phyloP scores from a whole-genome alignment of 2,329 filamentous ascomycete genomes.

The Ophiostoma australiae region DNA sequence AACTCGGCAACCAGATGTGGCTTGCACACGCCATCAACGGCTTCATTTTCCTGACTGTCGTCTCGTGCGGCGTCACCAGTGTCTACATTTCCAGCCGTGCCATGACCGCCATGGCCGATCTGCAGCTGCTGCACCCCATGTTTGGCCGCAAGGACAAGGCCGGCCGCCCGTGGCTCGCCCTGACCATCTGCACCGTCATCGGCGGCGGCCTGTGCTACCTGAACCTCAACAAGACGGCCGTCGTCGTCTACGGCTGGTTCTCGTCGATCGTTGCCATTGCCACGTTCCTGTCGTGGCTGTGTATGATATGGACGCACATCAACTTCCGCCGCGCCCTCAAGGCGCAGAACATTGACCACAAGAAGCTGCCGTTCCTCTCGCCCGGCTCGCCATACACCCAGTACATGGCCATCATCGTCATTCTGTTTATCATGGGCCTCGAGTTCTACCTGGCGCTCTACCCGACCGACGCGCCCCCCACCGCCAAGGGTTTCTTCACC shows the following conservation, averaged over 20 bases:
- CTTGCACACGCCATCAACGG: not conserved
- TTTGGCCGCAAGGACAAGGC: conserved; percentile 6
- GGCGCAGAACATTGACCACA: not conserved
- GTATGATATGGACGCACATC: not conserved
- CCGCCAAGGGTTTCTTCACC: conserved; percentile 2
- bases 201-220: not conserved
- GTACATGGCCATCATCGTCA: not conserved
- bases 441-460: conserved; percentile 4
- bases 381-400: not conserved
- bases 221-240: conserved; percentile 2
- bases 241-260: not conserved
- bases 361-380: not conserved
- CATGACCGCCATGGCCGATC: conserved; percentile 1
- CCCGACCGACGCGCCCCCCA: not conserved
- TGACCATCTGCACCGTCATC: not conserved
- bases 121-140: not conserved
- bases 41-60: conserved; percentile 3
- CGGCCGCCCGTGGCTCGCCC: not conserved
- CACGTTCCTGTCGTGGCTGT: conserved; percentile 3
- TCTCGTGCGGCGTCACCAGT: not conserved
- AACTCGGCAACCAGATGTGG: not conserved
- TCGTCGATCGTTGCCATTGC: not conserved
- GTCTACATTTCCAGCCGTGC: conserved; percentile 5
- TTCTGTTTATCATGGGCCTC: conserved; percentile 2
- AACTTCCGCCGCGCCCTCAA: conserved; percentile 2